Base-by-base conservation (phyloP, 2,329 filamentous ascomycete species). In the Fusarium sp. region DNA sequence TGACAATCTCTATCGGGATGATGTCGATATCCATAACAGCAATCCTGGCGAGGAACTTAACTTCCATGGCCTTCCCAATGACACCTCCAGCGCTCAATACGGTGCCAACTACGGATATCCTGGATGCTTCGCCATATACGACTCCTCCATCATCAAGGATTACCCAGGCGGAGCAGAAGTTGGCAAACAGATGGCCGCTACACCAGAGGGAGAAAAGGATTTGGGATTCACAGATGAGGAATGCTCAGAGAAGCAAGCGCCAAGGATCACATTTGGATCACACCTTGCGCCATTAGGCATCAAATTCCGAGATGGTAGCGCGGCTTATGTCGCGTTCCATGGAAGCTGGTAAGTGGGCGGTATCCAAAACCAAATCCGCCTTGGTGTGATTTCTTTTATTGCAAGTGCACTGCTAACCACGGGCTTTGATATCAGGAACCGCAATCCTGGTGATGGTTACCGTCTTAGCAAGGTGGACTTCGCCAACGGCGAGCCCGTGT, bases 201-300 rank as follows among this genome's bases (percentile, higher is more conserved):
- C 55, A 3, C 57, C 57, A 0, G 8, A 52, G 3, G 55, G 57
- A 23, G 57, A 61, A 26, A 52, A 4, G 4, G 57, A 61, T 9
- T n/a, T 61, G 11, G 57, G 55, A 6, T 61, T 60, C 7, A 61
- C 57, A 4, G 57, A 61, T 44, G 55, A 51, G 13, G 57, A 61
- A 11, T 61, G 57, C 13, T 37, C 33, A 8, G 36, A 61, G 36
- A 61, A 61, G 13, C 44, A 60, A 16, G 57, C 57, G 2, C 57
- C 55, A 2, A 37, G 55, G 0, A 52, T 60, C 1, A 61, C 57
- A 1, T 61, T 61, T 1, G 57, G 57, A 3, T 61, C 57, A 2
- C 57, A 61, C 10, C 57, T 61, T 10, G 57, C 57, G 2, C 57
- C 57, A 4, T 8, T 61, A 4, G 57, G 60, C 4, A 37, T 61